Conservation (phyloP, 2,329 filamentous ascomycete species). For the Laburnicola sp. region DNA sequence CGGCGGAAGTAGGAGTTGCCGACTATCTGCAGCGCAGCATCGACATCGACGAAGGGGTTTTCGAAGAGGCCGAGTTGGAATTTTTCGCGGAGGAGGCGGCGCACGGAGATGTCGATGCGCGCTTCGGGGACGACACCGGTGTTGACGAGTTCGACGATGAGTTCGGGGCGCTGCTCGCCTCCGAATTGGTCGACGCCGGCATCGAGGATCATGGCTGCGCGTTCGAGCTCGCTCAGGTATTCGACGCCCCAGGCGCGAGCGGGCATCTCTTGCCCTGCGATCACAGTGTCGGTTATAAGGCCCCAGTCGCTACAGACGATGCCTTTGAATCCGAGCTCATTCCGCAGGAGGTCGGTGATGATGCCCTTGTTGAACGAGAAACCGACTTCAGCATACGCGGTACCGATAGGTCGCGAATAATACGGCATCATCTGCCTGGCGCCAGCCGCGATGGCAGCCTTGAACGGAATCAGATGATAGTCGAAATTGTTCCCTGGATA, state of each 20-base stretch:
- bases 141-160: conserved; percentile 53
- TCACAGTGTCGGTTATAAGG: conserved; percentile 52
- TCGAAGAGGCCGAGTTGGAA: conserved; percentile 58
- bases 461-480: conserved; percentile 56
- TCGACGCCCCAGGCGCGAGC: conserved; percentile 58
- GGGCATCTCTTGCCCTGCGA: conserved; percentile 51
- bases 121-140: conserved; percentile 48
- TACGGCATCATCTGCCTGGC: conserved; percentile 58
- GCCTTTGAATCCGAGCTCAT: conserved; percentile 55
- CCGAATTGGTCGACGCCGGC: conserved; percentile 59
- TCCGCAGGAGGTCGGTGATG: conserved; percentile 54
- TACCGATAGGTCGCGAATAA: conserved; percentile 54
- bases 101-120: conserved; percentile 53
- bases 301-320: conserved; percentile 60
- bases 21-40: conserved; percentile 47
- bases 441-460: conserved; percentile 54
- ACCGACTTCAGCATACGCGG: conserved; percentile 52
- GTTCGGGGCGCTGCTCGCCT: conserved; percentile 54
- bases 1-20: conserved; percentile 51
- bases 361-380: conserved; percentile 58
- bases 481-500: conserved; percentile 58
- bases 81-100: conserved; percentile 54
- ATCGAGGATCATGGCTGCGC: conserved; percentile 51
- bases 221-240: conserved; percentile 48
- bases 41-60: conserved; percentile 54